Evolutionary conservation across 179 eudicot species (phyloP).

Genomic region (Silene vulgaris): DNA sequence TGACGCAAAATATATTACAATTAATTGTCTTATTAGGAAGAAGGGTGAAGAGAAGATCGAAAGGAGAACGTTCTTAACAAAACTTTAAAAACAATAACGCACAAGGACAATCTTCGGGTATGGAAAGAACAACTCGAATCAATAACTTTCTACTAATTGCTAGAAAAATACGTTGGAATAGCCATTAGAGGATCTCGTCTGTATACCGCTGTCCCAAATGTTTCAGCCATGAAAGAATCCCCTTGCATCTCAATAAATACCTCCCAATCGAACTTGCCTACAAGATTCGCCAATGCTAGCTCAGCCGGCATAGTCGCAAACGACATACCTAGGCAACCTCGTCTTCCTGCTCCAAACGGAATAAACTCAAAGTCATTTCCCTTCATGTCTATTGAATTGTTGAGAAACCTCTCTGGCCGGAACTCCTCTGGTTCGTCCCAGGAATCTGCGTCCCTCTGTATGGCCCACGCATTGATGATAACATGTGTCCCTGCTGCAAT

Average conservation of each 20-base stretch:
- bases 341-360: conserved; percentile 34
- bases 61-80: no score
- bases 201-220: conserved; percentile 17
- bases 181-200: conserved; percentile 21
- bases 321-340: conserved; percentile 19
- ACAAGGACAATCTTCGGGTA: no score
- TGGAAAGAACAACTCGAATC: no score
- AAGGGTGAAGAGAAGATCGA: no score
- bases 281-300: conserved; percentile 30
- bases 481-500: conserved; percentile 26
- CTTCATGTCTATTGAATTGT: conserved; percentile 19
- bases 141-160: neutral
- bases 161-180: conserved; percentile 1
- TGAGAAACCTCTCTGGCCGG: conserved; percentile 32
- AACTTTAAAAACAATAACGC: no score
- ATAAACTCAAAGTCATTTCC: conserved; percentile 27
- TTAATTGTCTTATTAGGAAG: no score
- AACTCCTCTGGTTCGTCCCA: conserved; percentile 36
- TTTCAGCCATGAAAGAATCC: conserved; percentile 19
- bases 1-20: no score
- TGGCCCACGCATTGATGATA: conserved; percentile 23
- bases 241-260: conserved; percentile 15
- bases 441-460: conserved; percentile 18
- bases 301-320: conserved; percentile 15
- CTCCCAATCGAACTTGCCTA: conserved; percentile 25